A percentile compares a stretch with the other conserved stretches of the same genome.
Conservation (phyloP, 805 yeast species). For the Schwanniomyces polymorphus region DNA sequence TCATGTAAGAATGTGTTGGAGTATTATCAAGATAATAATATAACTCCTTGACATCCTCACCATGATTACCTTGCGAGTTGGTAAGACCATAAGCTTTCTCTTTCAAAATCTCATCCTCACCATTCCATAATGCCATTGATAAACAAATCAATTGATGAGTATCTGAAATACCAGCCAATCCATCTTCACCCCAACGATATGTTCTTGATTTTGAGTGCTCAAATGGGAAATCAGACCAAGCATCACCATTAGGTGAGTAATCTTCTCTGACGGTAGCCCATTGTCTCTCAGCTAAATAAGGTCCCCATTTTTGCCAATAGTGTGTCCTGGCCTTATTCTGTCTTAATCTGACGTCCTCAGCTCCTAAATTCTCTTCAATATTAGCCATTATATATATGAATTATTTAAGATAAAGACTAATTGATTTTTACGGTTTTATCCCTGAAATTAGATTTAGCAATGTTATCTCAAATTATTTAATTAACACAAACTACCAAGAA, state of each 20-base stretch:
- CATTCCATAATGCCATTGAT: slow-evolving; percentile 91
- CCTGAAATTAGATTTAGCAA: too few relatives aligned
- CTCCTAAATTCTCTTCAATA: slow-evolving; percentile 18
- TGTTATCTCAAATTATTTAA: too few relatives aligned
- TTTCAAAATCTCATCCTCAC: slow-evolving; percentile 77
- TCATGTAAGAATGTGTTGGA: slow-evolving; percentile 91
- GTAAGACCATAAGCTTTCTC: slow-evolving; percentile 88
- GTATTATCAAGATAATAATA: slow-evolving; percentile 88
- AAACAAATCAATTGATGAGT: slow-evolving; percentile 75
- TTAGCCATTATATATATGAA: slow-evolving; percentile 23
- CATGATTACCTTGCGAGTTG: slow-evolving; percentile 93
- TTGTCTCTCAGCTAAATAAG: slow-evolving; percentile 83
- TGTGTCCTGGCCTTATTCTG: slow-evolving; percentile 32
- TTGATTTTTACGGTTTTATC: too few relatives aligned
- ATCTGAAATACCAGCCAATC: slow-evolving; percentile 86
- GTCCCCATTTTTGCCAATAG: slow-evolving; percentile 91
- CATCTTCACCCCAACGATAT: slow-evolving; percentile 96
- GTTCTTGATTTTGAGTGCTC: slow-evolving; percentile 79
- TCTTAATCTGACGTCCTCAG: slow-evolving; percentile 38
- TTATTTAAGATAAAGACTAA: slow-evolving; percentile 11
- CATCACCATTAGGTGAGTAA: slow-evolving; percentile 82
- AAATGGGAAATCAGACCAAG: slow-evolving; percentile 87
- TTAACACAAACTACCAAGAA: too few relatives aligned
- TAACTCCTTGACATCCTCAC: slow-evolving; percentile 89
- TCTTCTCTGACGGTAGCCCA: slow-evolving; percentile 91